These are phyloP conservation scores for Tulasnella sp. DNA, from an alignment of 768 basidiomycete species.

Conservation along the genomic window DNA sequence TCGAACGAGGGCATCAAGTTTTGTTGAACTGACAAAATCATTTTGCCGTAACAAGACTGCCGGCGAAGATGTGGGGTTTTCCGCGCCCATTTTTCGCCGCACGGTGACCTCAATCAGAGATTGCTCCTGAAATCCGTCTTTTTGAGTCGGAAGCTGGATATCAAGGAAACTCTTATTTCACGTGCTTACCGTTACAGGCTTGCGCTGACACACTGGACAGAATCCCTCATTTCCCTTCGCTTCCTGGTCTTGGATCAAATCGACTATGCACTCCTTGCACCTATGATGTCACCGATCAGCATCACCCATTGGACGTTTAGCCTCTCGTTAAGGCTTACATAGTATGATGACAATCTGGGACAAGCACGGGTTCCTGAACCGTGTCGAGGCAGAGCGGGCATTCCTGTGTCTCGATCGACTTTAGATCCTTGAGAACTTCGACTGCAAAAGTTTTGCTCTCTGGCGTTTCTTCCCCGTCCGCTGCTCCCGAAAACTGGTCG, in stretches of 20 bases:
- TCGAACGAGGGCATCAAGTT: conserved; percentile 72
- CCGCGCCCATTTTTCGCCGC: conserved; percentile 27
- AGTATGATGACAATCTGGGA: conserved; percentile 70
- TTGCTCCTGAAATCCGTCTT: conserved; percentile 36
- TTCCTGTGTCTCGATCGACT: conserved; percentile 46
- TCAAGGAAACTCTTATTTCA: not conserved
- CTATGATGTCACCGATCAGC: conserved; percentile 33
- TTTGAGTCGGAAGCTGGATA: not conserved
- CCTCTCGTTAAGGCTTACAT: conserved; percentile 42
- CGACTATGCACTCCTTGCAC: conserved; percentile 85
- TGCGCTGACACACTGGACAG: conserved; percentile 74
- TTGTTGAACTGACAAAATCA: conserved; percentile 84
- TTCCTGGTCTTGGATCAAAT: conserved; percentile 59
- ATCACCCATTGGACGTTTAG: not conserved
- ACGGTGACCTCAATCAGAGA: conserved; percentile 56
- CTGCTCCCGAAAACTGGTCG: conserved; percentile 36
- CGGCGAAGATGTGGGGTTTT: conserved; percentile 27
- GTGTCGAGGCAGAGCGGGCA: conserved; percentile 79
- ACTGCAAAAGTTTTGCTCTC: conserved; percentile 42
- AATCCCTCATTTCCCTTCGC: conserved; percentile 60
- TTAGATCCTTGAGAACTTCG: conserved; percentile 47
- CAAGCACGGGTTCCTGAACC: conserved; percentile 59
- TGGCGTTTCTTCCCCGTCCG: conserved; percentile 31
- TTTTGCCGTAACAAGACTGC: conserved; percentile 61
- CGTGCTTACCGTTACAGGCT: conserved; percentile 52